Evolutionary conservation across 257 asterid species (phyloP).

Genomic region (Plantago elongata): DNA sequence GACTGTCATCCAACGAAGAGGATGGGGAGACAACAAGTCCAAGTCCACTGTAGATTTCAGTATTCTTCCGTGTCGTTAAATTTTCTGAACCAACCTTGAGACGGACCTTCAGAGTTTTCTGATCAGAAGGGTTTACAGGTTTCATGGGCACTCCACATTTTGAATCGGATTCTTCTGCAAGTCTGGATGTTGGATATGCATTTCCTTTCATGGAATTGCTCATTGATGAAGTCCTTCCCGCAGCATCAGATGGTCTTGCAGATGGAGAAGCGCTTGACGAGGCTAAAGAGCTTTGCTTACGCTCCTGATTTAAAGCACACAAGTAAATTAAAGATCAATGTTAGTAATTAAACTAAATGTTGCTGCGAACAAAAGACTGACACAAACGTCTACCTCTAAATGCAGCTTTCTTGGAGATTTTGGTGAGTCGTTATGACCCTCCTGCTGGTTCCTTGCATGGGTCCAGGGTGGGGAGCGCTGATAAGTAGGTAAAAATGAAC

Average conservation of each 20-base stretch:
- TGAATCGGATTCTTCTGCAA: conserved; percentile 40
- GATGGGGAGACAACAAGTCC: conserved; percentile 92
- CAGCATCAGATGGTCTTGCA: conserved; percentile 40
- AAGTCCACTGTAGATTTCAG: conserved; percentile 88
- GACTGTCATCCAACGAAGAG: conserved; percentile 77
- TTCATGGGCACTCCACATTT: conserved; percentile 38
- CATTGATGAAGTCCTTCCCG: conserved; percentile 40
- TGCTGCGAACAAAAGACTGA: conserved; percentile 1
- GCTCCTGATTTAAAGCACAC: conserved; percentile 50
- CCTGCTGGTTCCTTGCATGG: conserved; percentile 54
- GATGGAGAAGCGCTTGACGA: conserved; percentile 53
- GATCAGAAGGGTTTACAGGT: conserved; percentile 46
- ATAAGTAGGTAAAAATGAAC: conserved; percentile 88
- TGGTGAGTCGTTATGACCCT: conserved; percentile 35
- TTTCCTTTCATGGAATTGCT: conserved; percentile 32
- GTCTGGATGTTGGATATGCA: conserved; percentile 33
- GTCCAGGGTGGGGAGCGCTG: conserved; percentile 81
- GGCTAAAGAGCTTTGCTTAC: conserved; percentile 43
- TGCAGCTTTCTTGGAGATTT: conserved; percentile 56
- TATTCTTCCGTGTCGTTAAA: conserved; percentile 63
- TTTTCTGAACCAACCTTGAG: conserved; percentile 80
- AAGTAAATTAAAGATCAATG: conserved; percentile 11
- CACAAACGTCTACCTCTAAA: conserved; percentile 48
- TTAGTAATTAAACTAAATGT: background rate
- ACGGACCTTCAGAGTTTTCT: conserved; percentile 73